Percentiles rank a stretch among this genome's conserved stretches.
Evolutionary conservation across 2,329 filamentous ascomycete species (phyloP).

Genomic region (Ophiostoma montium): DNA sequence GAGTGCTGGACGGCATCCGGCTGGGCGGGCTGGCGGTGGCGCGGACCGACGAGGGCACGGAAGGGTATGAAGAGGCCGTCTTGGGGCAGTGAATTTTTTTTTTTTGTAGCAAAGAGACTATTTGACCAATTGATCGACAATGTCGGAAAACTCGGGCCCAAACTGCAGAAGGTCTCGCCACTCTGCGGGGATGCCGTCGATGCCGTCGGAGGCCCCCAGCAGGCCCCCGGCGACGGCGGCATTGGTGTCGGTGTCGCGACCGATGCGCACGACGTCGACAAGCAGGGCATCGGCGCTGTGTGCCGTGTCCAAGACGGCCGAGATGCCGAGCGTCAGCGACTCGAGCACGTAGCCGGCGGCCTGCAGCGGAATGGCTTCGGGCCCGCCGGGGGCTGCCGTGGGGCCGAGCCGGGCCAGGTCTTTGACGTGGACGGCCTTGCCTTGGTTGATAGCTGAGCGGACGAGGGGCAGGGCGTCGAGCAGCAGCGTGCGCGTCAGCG

Average conservation of each 20-base stretch:
- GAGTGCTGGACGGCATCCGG: constrained; percentile 5
- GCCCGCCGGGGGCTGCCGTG: not conserved
- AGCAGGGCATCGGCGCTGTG: constrained; percentile 28
- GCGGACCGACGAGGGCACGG: constrained; percentile 7
- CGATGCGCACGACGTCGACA: constrained; percentile 30
- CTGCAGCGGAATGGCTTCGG: constrained; percentile 15
- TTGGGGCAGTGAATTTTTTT: not conserved
- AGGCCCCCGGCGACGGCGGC: constrained; percentile 31
- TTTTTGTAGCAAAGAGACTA: not conserved
- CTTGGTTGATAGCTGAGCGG: constrained; percentile 17
- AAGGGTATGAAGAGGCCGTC: constrained; percentile 4
- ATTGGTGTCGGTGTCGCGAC: constrained; percentile 33
- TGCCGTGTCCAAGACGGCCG: constrained; percentile 25
- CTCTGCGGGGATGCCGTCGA: constrained; percentile 24
- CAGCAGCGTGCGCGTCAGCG: not conserved
- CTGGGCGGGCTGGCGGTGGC: not conserved
- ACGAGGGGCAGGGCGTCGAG: not conserved
- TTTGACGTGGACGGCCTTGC: constrained; percentile 15
- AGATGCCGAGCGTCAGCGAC: constrained; percentile 26
- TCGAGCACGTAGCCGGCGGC: constrained; percentile 30
- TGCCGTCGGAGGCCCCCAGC: constrained; percentile 30
- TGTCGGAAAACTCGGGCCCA: constrained; percentile 21
- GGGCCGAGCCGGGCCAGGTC: constrained; percentile 22
- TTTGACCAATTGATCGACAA: not conserved
- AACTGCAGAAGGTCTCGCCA: constrained; percentile 29